Evolutionary conservation across 78 protist genomes (phyloP).

Genomic region (Planoprotostelium fungivorum): DNA sequence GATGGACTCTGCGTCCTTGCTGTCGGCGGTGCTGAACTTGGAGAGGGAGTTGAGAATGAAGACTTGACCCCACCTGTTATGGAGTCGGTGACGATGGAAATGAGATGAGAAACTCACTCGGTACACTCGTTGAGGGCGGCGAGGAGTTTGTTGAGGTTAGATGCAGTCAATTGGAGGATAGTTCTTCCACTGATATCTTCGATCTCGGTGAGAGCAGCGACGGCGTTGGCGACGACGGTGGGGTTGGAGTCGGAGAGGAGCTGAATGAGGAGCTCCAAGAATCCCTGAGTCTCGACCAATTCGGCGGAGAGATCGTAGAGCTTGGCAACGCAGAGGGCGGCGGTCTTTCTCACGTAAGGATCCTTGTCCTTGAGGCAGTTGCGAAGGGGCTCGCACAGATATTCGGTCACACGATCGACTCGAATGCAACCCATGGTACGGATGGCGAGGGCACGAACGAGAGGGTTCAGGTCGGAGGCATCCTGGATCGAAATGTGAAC

Average conservation of each 20-base stretch:
- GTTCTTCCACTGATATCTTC: conserved; percentile 46
- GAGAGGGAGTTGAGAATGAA: conserved; percentile 94
- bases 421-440: conserved; percentile 99
- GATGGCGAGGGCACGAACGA: conserved; percentile 97
- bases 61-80: conserved; percentile 91
- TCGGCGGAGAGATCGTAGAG: conserved; percentile 90
- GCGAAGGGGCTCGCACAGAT: conserved; percentile 90
- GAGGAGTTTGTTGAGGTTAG: conserved; percentile 78
- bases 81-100: not conserved
- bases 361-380: conserved; percentile 86
- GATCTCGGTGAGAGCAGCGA: conserved; percentile 94
- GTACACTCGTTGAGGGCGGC: conserved; percentile 93
- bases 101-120: conserved; percentile 46
- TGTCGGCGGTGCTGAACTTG: conserved; percentile 56
- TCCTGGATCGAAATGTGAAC: conserved; percentile 59
- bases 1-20: conserved; percentile 85
- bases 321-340: conserved; percentile 98
- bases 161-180: conserved; percentile 49
- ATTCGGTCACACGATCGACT: conserved; percentile 90
- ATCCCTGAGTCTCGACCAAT: conserved; percentile 90
- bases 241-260: conserved; percentile 95
- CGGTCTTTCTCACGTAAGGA: conserved; percentile 98
- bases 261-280: conserved; percentile 81
- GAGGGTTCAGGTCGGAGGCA: conserved; percentile 89
- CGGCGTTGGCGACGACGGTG: conserved; percentile 97